These are phyloP conservation scores for Chalaropsis ovoidea DNA, from an alignment of 2,329 filamentous ascomycete genomes.

Conservation along the genomic window DNA sequence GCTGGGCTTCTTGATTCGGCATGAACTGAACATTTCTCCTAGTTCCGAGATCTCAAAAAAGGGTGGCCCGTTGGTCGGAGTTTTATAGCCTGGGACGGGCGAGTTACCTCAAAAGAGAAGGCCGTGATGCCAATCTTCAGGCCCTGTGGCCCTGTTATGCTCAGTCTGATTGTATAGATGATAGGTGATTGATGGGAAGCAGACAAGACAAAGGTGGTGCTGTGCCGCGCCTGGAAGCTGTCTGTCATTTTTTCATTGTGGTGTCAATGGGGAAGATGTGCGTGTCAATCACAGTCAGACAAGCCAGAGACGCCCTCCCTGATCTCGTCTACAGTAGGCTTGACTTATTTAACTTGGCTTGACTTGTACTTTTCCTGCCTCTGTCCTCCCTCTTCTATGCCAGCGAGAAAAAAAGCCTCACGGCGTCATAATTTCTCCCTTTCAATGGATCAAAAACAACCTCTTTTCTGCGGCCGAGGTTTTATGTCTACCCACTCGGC, in stretches of 20 bases:
- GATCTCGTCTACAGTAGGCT: background rate
- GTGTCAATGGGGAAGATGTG: background rate
- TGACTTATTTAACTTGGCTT: too few relatives aligned
- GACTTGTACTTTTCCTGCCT: background rate
- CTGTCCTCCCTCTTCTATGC: background rate
- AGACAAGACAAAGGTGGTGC: too few relatives aligned
- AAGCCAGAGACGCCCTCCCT: background rate
- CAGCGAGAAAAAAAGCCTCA: background rate
- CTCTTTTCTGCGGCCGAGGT: background rate
- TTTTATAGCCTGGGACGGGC: background rate
- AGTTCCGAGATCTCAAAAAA: background rate
- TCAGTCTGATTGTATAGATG: too few relatives aligned
- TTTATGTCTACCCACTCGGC: background rate
- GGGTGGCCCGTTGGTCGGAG: conserved; percentile 2
- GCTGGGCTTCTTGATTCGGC: background rate
- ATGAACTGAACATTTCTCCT: background rate
- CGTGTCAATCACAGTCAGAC: background rate
- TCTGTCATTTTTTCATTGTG: background rate
- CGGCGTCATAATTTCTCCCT: background rate
- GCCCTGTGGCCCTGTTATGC: too few relatives aligned
- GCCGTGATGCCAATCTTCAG: background rate
- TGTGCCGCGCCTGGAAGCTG: too few relatives aligned
- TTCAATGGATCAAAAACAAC: background rate
- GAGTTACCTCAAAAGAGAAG: background rate
- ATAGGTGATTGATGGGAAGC: background rate